These are phyloP conservation scores for Mycena indigotica DNA, from an alignment of 768 basidiomycete species.

Conservation along the genomic window DNA sequence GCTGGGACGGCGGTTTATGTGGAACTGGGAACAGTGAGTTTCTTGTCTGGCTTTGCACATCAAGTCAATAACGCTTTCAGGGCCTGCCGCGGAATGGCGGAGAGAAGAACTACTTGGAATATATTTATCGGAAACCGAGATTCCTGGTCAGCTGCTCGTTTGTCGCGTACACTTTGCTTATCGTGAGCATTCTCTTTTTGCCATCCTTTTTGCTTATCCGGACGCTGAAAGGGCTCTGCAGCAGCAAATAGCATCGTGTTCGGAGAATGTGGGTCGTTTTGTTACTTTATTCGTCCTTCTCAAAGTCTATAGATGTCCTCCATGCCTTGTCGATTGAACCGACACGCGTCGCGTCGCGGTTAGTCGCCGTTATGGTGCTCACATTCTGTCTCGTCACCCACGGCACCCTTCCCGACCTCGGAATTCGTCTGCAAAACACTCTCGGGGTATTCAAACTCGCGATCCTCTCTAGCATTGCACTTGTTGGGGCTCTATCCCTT, in stretches of 20 bases:
- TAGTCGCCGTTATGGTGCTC: slow-evolving; percentile 56
- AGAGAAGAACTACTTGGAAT: slow-evolving; percentile 78
- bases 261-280: slow-evolving; percentile 63
- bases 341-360: slow-evolving; percentile 48
- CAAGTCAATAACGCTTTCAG: slow-evolving; percentile 30
- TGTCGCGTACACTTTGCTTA: slow-evolving; percentile 57
- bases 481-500: slow-evolving; percentile 57
- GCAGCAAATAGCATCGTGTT: slow-evolving; percentile 67
- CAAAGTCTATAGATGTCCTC: slow-evolving; percentile 48
- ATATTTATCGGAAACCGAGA: slow-evolving; percentile 62
- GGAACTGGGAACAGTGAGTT: slow-evolving; percentile 70
- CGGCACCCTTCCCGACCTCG: slow-evolving; percentile 53
- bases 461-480: slow-evolving; percentile 51
- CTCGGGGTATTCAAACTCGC: slow-evolving; percentile 66
- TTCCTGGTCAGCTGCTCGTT: slow-evolving; percentile 64
- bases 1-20: slow-evolving; percentile 72
- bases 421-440: slow-evolving; percentile 63
- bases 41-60: not conserved
- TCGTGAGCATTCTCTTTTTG: slow-evolving; percentile 40
- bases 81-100: slow-evolving; percentile 72
- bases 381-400: slow-evolving; percentile 62
- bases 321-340: slow-evolving; percentile 53
- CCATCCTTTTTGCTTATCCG: not conserved
- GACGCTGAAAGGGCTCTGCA: slow-evolving; percentile 49
- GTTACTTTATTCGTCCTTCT: not conserved